Evolutionary conservation across 2,329 filamentous ascomycete species (phyloP).

Genomic region (Talaromyces sp.): DNA sequence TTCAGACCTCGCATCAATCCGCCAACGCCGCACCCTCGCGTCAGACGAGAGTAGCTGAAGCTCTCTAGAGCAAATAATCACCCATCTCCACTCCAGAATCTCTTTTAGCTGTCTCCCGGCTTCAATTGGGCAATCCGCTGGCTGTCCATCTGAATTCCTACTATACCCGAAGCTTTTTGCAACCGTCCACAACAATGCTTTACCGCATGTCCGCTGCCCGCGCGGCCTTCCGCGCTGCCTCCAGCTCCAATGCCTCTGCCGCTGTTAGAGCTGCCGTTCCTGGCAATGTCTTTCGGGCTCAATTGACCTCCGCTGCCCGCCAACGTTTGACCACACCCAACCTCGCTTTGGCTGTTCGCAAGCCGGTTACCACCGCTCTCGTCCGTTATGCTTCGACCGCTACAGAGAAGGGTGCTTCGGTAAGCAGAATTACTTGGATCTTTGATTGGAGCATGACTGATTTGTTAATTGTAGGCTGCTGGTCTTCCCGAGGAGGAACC

Average conservation of each 20-base stretch:
- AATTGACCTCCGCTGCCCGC: slow-evolving; percentile 45
- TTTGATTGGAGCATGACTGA: slow-evolving; percentile 9
- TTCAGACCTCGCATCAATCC: slow-evolving; percentile 16
- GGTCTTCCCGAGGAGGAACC: slow-evolving; percentile 37
- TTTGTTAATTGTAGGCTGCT: slow-evolving; percentile 22
- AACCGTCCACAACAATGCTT: slow-evolving; percentile 41
- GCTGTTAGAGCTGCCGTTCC: slow-evolving; percentile 40
- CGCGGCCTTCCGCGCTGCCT: slow-evolving; percentile 46
- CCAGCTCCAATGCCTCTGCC: slow-evolving; percentile 44
- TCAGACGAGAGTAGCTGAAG: slow-evolving; percentile 29
- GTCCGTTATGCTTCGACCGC: slow-evolving; percentile 49
- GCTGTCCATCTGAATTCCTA: slow-evolving; percentile 21
- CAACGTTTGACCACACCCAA: slow-evolving; percentile 38
- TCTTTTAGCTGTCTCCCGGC: slow-evolving; percentile 23
- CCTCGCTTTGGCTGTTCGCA: slow-evolving; percentile 45
- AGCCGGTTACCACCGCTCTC: slow-evolving; percentile 49
- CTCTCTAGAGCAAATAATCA: slow-evolving; percentile 34
- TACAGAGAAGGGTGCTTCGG: slow-evolving; percentile 34
- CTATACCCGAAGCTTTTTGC: slow-evolving; percentile 32
- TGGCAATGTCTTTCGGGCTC: slow-evolving; percentile 45
- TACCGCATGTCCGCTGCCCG: slow-evolving; percentile 47
- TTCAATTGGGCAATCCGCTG: slow-evolving; percentile 36
- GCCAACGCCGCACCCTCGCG: slow-evolving; percentile 22
- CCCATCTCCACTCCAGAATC: slow-evolving; percentile 32
- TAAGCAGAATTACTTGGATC: not conserved